Base-by-base conservation (phyloP, 257 asterid genomes). In the Solanum bulbocastanum region DNA sequence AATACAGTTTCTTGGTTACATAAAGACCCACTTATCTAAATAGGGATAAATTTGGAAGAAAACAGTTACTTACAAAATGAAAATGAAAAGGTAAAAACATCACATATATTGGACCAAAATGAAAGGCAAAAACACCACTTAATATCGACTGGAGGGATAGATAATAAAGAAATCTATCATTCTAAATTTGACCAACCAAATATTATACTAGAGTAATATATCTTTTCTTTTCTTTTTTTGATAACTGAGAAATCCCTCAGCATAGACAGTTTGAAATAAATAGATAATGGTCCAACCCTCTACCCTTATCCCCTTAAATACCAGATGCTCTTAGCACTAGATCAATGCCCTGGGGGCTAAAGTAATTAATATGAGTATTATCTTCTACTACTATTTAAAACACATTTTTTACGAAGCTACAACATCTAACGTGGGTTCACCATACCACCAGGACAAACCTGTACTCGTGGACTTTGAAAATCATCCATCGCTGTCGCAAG, bases 401-500 rank as follows among this genome's bases (percentile, higher is more conserved):
- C 37, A 39, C 14, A 86, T 42, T 36, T 52, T 85, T 65, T 40
- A 71, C 16, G n/a, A 30, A 46, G 35, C 42, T 30, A 44, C 83
- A 71, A 5, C 6, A 71, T 36, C 66, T 32, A 69, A 30, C 5
- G 46, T 22, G 32, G 83, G 69, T 44, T 39, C 78, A 86, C 69
- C 35, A 69, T 71, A 12, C 4, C 42, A 86, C 65, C 84, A 78
- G 3, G 40, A 72, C 95, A 89, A 79, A 95, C 99, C 98, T 97
- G 99, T 37, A 97, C 99, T 90, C 99, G 93, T 33, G 99, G 99
- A 90, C 93, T 97, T 89, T 94, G 99, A 88, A 94, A 91, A 89
- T 96, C 96, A 90, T 97, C 99, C 99, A 97, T 97, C 35, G 98
- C 95, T 32, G 93, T 89, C 60, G 96, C 98, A 52, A 97, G 93